Evolutionary conservation across 1,284 basidiomycete species (phyloP).

Genomic region (Psilocybe mexicana): DNA sequence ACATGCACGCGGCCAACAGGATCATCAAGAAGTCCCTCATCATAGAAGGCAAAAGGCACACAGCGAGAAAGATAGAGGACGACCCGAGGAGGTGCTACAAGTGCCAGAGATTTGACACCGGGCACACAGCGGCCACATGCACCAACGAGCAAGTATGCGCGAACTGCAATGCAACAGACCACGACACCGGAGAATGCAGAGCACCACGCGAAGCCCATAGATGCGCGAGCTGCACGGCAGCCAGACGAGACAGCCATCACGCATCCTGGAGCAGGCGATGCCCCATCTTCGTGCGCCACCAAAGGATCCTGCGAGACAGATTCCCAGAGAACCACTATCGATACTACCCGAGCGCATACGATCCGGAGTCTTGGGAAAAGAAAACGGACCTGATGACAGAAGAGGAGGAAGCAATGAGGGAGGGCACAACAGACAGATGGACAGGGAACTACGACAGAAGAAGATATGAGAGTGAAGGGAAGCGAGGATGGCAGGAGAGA

Average conservation of each 20-base stretch:
- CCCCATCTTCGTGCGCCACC: slow-evolving; percentile 6
- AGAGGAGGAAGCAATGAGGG: not conserved
- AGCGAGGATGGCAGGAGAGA: not conserved
- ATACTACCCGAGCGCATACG: slow-evolving; percentile 1
- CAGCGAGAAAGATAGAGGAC: slow-evolving; percentile 7
- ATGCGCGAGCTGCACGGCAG: slow-evolving; percentile 9
- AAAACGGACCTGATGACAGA: not conserved
- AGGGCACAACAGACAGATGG: not conserved
- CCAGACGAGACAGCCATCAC: not conserved
- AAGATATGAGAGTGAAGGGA: not conserved
- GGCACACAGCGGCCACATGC: slow-evolving; percentile 3
- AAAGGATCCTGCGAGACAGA: not conserved
- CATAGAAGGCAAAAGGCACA: slow-evolving; percentile 4
- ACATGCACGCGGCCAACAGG: not conserved
- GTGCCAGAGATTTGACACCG: not conserved
- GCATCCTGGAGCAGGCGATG: slow-evolving; percentile 10
- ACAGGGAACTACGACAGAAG: not conserved
- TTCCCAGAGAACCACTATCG: slow-evolving; percentile 6
- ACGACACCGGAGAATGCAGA: slow-evolving; percentile 1
- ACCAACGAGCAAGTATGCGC: slow-evolving; percentile 4
- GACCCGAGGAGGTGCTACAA: slow-evolving; percentile 13
- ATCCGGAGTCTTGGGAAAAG: slow-evolving; percentile 1
- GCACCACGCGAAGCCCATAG: not conserved
- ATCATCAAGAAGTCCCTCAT: slow-evolving; percentile 4
- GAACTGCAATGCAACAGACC: slow-evolving; percentile 7